Evolutionary conservation across 768 basidiomycete species (phyloP), one percentile per base, ranked within the genome.

Genomic region (Hydnum rufescens): DNA sequence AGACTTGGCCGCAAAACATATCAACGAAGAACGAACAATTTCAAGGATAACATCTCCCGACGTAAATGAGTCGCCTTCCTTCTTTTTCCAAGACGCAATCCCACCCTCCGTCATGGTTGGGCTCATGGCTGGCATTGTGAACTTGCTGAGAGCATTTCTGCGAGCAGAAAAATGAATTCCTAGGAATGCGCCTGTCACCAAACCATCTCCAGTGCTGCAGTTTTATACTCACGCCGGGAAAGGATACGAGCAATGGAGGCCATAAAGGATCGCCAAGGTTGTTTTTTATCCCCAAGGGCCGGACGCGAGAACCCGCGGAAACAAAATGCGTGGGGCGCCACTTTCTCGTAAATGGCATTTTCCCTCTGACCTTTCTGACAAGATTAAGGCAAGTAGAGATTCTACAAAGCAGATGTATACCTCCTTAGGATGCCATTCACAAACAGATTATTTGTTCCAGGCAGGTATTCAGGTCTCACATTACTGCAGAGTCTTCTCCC

Each of bases 21-120:
- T 26, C 32, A 32, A 49, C 5, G 44, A 56, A 29, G 16, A 39
- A 69, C 78, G 61, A 58, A 92, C 90, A 60, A 99, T 92, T 68
- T 97, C 93, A 46, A 97, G 78, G 55, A 99, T 68, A 57, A 99
- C 90, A 61, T 99, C 95, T 25, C 95, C 93, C 4, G 80, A 76
- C 18, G 78, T 58, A 64, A 93, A 99, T 1, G 78, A 49, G 60
- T 96, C 92, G 53, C 95, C 95, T 65, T 96, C 93, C 66, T 82
- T 81, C 70, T 85, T 83, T 74, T 97, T 97, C 92, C 95, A 99
- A 30, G 75, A 74, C 44, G 93, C 85, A 64, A 99, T 95, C 57
- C 93, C 95, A 57, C 95, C 95, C 71, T 97, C 95, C 2, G 90
- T 90, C 95, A 99, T 99, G 54, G 95, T 99, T 30, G 95, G 95